Evolutionary conservation across 2,329 filamentous ascomycete genomes (phyloP).

Genomic region (Penicillium griseofulvum): DNA sequence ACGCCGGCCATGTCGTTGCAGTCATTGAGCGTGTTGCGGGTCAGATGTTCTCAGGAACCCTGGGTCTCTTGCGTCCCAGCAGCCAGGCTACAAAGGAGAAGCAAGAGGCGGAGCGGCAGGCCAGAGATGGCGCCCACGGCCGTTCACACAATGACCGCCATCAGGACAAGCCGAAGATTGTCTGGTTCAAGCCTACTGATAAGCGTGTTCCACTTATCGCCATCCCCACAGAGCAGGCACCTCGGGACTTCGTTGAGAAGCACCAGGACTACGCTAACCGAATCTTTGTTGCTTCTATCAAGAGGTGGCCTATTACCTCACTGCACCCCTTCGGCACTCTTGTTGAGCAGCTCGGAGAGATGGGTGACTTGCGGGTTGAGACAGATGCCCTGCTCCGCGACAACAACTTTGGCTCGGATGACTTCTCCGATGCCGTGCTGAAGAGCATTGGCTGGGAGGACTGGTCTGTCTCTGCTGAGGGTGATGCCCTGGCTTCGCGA

Average conservation of each 20-base stretch:
- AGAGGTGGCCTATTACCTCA: conserved; percentile 99
- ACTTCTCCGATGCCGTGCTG: conserved; percentile 93
- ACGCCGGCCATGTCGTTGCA: conserved; percentile 93
- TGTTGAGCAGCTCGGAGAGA: conserved; percentile 92
- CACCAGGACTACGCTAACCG: conserved; percentile 96
- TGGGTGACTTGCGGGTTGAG: conserved; percentile 96
- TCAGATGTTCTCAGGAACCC: conserved; percentile 97
- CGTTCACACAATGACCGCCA: conserved; percentile 75
- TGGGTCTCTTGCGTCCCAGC: conserved; percentile 89
- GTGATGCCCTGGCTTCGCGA: conserved; percentile 70
- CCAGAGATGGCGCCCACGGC: conserved; percentile 75
- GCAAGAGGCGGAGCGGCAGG: conserved; percentile 92
- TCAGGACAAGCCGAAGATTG: conserved; percentile 98
- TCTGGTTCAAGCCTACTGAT: conserved; percentile 99
- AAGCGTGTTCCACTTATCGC: conserved; percentile 98
- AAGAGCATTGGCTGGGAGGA: conserved; percentile 90
- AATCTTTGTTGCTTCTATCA: conserved; percentile 98
- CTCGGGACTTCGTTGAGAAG: conserved; percentile 96
- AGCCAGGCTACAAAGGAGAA: conserved; percentile 99
- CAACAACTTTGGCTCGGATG: conserved; percentile 97
- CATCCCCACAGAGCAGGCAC: conserved; percentile 96
- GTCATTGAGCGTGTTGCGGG: conserved; percentile 96
- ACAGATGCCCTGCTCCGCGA: conserved; percentile 94
- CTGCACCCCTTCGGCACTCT: conserved; percentile 97
- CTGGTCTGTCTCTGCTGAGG: conserved; percentile 83